Conservation (phyloP, 169 alveolate genomes). For the Eimeria brunetti region DNA sequence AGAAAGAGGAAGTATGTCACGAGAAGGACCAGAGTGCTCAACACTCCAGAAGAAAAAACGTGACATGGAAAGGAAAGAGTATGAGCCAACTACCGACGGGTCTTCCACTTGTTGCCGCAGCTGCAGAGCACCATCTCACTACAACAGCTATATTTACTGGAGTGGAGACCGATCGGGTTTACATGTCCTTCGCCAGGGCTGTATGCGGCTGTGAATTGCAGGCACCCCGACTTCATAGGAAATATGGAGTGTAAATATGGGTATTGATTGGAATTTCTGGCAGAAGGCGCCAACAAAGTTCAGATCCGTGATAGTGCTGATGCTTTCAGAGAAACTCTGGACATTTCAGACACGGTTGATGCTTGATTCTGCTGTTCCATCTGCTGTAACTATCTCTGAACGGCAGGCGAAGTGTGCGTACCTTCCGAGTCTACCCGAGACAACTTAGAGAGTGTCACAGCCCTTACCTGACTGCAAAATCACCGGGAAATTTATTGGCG, state of each 20-base stretch:
- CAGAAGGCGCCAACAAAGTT: not conserved
- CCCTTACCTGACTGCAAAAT: too few species aligned
- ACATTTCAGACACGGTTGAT: too few species aligned
- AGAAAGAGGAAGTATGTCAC: not conserved
- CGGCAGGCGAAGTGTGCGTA: too few species aligned
- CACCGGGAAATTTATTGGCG: too few species aligned
- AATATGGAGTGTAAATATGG: not conserved
- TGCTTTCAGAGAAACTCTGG: not conserved
- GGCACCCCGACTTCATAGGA: not conserved
- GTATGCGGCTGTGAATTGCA: not conserved
- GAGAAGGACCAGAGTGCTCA: not conserved
- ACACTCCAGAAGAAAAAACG: not conserved
- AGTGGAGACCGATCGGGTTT: not conserved
- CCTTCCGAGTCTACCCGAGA: too few species aligned
- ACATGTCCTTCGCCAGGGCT: not conserved
- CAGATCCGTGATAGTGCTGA: too few species aligned
- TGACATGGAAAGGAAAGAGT: not conserved
- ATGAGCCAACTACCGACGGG: not conserved
- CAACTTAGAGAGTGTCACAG: too few species aligned
- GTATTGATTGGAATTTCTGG: too few species aligned
- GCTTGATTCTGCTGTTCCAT: too few species aligned
- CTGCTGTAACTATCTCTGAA: too few species aligned
- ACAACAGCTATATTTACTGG: not conserved
- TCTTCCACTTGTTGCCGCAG: not conserved
- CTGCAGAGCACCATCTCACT: not conserved